Evolutionary conservation across 78 protist genomes (phyloP).

Genomic region (Emiliania huxleyi): DNA sequence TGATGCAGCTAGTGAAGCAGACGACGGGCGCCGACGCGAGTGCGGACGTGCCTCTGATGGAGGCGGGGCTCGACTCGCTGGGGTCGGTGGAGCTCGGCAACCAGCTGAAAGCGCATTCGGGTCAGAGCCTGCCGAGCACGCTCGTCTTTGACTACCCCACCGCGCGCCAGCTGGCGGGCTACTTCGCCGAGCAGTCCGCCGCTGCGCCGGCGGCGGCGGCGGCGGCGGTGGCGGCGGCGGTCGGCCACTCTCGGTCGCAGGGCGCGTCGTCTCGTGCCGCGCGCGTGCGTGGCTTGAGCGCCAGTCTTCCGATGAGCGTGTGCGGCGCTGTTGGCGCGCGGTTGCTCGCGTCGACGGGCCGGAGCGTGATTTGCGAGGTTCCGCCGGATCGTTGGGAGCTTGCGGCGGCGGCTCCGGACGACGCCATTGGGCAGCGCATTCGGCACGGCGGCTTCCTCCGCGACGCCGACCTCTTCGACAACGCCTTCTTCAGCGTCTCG

Average conservation of each 20-base stretch:
- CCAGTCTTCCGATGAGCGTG: background rate
- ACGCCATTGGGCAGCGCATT: background rate
- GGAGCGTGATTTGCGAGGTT: background rate
- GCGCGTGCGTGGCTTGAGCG: background rate
- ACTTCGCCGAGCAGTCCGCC: no score
- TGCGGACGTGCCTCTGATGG: no score
- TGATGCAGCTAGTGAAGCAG: no score
- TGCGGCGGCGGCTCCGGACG: background rate
- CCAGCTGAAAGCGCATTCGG: no score
- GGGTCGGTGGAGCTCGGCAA: no score
- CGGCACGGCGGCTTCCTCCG: background rate
- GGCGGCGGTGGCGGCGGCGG: no score
- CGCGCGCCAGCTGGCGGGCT: no score
- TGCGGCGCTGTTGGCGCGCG: background rate
- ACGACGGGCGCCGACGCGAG: no score
- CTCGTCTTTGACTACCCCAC: no score
- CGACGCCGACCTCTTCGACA: conserved; percentile 13
- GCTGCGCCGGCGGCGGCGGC: no score
- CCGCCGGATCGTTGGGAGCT: background rate
- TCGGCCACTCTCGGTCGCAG: background rate
- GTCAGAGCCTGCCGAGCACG: no score
- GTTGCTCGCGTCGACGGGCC: background rate
- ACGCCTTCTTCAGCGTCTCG: background rate
- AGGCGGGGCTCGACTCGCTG: no score
- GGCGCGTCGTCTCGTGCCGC: background rate